Evolutionary conservation across 129 eudicot genomes (phyloP).

Genomic region (Calendula officinalis): DNA sequence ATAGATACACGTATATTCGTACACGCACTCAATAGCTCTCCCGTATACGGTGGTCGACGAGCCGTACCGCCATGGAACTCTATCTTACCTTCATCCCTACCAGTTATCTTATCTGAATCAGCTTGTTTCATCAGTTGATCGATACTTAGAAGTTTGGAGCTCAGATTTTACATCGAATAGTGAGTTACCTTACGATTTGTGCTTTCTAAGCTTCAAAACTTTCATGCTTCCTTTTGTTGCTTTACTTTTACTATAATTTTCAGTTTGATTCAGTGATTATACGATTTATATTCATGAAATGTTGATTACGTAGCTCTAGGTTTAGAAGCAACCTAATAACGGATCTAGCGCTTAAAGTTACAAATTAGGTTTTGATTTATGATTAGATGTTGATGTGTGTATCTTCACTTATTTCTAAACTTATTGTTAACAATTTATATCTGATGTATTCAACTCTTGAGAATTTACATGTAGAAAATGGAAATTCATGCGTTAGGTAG

Average conservation of each 20-base stretch:
- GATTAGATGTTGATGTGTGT: neutral
- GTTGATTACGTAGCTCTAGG: neutral
- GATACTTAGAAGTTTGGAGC: neutral
- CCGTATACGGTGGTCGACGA: slow-evolving; percentile 4
- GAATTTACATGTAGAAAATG: neutral
- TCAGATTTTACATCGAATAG: too few relatives aligned
- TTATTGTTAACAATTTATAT: neutral
- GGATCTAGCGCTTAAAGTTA: slow-evolving; percentile 11
- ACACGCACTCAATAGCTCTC: neutral
- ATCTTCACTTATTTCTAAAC: neutral
- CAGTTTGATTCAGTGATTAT: neutral
- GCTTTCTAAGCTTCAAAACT: neutral
- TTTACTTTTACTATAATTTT: neutral
- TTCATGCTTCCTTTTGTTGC: neutral
- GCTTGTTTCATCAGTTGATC: neutral
- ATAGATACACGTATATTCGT: neutral
- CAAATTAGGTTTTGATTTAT: slow-evolving; percentile 1
- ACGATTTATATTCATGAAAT: neutral
- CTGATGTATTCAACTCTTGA: neutral
- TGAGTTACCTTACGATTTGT: neutral
- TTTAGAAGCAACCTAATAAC: neutral
- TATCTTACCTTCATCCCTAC: neutral
- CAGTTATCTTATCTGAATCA: neutral
- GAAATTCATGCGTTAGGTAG: neutral
- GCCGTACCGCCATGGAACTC: neutral